phyloP scores from a whole-genome alignment of 148 eudicot genomes.

The Rhododendron molle region DNA sequence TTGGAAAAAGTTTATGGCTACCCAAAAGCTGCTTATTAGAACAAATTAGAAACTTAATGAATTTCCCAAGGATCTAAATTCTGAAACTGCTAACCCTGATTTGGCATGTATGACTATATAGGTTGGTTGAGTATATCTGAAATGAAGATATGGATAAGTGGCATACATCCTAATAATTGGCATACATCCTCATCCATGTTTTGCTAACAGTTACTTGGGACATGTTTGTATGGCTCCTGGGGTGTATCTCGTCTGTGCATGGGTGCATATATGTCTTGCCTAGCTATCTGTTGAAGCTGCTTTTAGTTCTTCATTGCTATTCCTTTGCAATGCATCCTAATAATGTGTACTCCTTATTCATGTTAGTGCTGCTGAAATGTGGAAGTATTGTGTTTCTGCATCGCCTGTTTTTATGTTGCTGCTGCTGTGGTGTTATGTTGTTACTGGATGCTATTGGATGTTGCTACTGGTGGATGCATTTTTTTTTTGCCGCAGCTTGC shows the following conservation, averaged over 20 bases:
- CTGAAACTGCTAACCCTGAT: background rate
- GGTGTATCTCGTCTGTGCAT: background rate
- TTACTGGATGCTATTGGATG: too few relatives aligned
- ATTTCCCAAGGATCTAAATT: background rate
- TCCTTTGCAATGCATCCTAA: background rate
- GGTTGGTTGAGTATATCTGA: background rate
- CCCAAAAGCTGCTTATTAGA: background rate
- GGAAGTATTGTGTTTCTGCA: too few relatives aligned
- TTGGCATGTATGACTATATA: background rate
- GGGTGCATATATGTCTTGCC: background rate
- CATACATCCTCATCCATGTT: background rate
- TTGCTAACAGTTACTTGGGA: background rate
- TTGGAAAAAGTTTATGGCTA: background rate
- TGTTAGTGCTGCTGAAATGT: too few relatives aligned
- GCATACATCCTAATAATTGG: too few relatives aligned
- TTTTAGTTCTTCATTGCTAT: background rate
- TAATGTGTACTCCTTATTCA: too few relatives aligned
- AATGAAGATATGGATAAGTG: background rate
- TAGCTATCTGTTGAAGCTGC: constrained; percentile 2
- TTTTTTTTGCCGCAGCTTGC: too few relatives aligned
- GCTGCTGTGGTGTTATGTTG: too few relatives aligned
- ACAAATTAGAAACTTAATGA: background rate
- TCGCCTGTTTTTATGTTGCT: too few relatives aligned
- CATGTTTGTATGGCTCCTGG: background rate
- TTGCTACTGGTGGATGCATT: too few relatives aligned